Base-by-base conservation (phyloP, 2,329 filamentous ascomycete species). In the Trichoderma arundinaceum region DNA sequence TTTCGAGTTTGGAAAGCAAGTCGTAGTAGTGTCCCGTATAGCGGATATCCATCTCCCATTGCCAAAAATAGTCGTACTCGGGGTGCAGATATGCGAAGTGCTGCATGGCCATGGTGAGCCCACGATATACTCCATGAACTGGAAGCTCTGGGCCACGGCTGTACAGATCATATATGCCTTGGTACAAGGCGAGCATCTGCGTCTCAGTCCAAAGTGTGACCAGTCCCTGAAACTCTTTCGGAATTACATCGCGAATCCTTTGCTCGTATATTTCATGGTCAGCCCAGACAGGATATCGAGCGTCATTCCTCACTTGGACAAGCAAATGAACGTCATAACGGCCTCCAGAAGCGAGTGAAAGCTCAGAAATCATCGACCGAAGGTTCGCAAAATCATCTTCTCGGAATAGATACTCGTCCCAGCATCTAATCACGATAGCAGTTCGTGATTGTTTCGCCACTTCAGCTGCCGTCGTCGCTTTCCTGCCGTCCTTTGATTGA, bases 1-100 rank as follows among this genome's bases (percentile, higher is more conserved):
- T 79, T 71, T 87, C 84, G 43, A 92, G 80, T 74, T 90, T 90
- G 70, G 87, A 85, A 72, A 94, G 85, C 19, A 92, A 77, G 68
- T 92, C 87, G 70, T 90, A 93, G 80, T 91, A 94, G 77, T 97
- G 92, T 41, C 93, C 92, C 0, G 91, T 95, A 76, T 96, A 96
- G 35, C 92, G 89, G 51, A 94, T 88, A 73, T 97, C 93, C 89
- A 96, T 94, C 77, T 97, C 93, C 92, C 93, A 96, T 70, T 96
- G 92, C 93, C 93, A 97, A 77, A 93, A 92, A 78, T 88, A 92
- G 54, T 96, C 92, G 74, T 94, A 97, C 76, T 96, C 93, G 1
- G 92, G 91, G 77, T 97, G 93, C 72, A 88, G 86, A 73, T 94
- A 88, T 6, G 94, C 92, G 75, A 98, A 98, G 77, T 94, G 91